These are phyloP conservation scores for Epichloe aotearoae DNA, from an alignment of 2,329 filamentous ascomycete species.

Conservation along the genomic window DNA sequence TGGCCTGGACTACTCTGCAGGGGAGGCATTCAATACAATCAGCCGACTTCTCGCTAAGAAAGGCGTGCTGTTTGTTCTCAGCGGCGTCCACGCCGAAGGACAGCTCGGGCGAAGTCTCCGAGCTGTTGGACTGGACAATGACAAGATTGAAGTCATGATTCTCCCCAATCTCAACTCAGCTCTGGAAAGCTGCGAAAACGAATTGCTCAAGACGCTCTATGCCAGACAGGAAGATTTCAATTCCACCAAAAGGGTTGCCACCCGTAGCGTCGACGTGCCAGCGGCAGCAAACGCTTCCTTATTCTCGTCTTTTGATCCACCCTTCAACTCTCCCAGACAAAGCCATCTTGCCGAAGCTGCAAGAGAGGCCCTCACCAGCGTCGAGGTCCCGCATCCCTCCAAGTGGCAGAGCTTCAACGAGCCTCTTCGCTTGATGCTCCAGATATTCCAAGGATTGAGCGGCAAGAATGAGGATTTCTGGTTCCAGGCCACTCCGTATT, in stretches of 20 bases:
- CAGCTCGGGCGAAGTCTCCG: constrained; percentile 66
- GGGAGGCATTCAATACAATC: constrained; percentile 92
- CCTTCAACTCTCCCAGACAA: constrained; percentile 67
- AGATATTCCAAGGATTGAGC: constrained; percentile 86
- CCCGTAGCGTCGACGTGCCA: constrained; percentile 36
- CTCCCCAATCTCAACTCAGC: constrained; percentile 88
- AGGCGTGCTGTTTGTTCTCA: constrained; percentile 68
- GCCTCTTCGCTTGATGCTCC: constrained; percentile 79
- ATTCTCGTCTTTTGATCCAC: constrained; percentile 23
- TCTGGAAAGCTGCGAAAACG: constrained; percentile 88
- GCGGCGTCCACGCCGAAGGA: constrained; percentile 63
- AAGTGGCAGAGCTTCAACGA: constrained; percentile 83
- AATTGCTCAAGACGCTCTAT: constrained; percentile 72
- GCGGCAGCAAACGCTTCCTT: constrained; percentile 17
- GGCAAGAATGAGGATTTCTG: constrained; percentile 88
- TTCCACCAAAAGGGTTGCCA: constrained; percentile 27
- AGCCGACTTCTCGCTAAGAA: constrained; percentile 69
- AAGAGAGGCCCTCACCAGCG: constrained; percentile 56
- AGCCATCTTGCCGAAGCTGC: constrained; percentile 69
- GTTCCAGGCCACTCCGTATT: constrained; percentile 69
- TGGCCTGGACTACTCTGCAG: constrained; percentile 90
- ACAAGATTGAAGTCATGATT: constrained; percentile 61
- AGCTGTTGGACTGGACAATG: constrained; percentile 68
- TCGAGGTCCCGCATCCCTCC: constrained; percentile 42
- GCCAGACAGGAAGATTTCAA: constrained; percentile 49